Conservation (phyloP, 2,329 filamentous ascomycete genomes). For the Colletotrichum limetticola region DNA sequence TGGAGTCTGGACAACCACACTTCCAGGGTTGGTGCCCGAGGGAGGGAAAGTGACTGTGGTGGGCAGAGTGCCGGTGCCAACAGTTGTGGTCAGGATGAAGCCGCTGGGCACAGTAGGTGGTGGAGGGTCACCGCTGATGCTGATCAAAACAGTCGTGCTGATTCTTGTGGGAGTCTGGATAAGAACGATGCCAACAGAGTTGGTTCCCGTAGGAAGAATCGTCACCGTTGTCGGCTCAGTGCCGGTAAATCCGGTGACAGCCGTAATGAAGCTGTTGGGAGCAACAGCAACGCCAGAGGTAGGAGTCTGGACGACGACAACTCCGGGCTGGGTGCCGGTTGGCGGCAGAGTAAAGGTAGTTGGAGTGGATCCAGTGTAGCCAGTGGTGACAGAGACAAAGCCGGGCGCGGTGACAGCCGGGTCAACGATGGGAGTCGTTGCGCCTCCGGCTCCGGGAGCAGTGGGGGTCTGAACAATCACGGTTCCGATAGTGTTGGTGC, state of each 20-base stretch:
- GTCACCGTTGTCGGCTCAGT: slow-evolving; percentile 15
- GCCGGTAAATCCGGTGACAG: slow-evolving; percentile 16
- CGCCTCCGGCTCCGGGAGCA: background rate
- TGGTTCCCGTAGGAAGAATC: slow-evolving; percentile 7
- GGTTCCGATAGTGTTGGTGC: background rate
- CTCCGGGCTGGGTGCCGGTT: slow-evolving; percentile 1
- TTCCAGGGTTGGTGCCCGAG: background rate
- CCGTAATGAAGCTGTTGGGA: slow-evolving; percentile 14
- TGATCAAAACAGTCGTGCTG: background rate
- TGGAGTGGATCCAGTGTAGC: background rate
- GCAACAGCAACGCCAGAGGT: background rate
- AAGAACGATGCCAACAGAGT: slow-evolving; percentile 10
- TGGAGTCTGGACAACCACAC: slow-evolving; percentile 1
- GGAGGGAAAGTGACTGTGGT: background rate
- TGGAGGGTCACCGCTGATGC: background rate
- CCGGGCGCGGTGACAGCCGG: background rate
- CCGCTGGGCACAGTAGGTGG: slow-evolving; percentile 2
- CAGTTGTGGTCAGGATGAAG: background rate
- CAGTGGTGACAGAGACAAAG: background rate
- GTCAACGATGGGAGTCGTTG: background rate
- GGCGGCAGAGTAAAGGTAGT: slow-evolving; percentile 13
- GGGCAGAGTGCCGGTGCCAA: background rate
- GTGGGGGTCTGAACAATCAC: slow-evolving; percentile 18
- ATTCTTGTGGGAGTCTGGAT: slow-evolving; percentile 21
- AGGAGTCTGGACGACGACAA: slow-evolving; percentile 14